Evolutionary conservation across 2,329 filamentous ascomycete species (phyloP).

Genomic region (Scopulariopsis brevicaulis): DNA sequence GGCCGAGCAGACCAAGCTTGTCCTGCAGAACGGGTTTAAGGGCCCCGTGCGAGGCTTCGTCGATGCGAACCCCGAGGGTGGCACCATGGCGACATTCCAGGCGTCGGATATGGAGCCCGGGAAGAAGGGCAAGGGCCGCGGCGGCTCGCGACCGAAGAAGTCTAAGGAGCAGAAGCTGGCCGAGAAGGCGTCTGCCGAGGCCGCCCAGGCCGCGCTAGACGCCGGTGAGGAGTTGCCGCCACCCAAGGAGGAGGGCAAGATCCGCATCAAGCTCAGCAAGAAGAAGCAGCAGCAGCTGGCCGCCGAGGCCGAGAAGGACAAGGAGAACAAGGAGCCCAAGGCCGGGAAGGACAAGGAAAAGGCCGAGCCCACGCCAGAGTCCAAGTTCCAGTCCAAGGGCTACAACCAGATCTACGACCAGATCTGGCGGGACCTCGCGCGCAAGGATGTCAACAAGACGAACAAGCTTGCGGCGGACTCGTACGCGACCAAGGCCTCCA

Average conservation of each 20-base stretch:
- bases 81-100: conserved; percentile 76
- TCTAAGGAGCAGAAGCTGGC: conserved; percentile 78
- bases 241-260: conserved; percentile 45
- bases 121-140: conserved; percentile 41
- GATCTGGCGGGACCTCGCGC: conserved; percentile 89
- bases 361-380: conserved; percentile 40
- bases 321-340: conserved; percentile 30
- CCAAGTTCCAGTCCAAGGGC: conserved; percentile 73
- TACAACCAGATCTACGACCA: conserved; percentile 97
- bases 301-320: conserved; percentile 20
- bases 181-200: conserved; percentile 74
- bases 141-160: conserved; percentile 70
- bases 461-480: conserved; percentile 81
- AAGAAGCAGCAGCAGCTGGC: conserved; percentile 26
- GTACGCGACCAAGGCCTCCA: conserved; percentile 79
- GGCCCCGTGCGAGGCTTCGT: conserved; percentile 54
- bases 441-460: conserved; percentile 88
- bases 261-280: conserved; percentile 52
- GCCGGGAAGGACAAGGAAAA: conserved; percentile 28
- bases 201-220: conserved; percentile 74
- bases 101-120: conserved; percentile 43
- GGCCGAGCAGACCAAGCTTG: conserved; percentile 78
- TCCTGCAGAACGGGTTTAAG: conserved; percentile 78
- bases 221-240: conserved; percentile 62
- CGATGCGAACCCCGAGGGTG: conserved; percentile 73